Evolutionary conservation across 805 yeast genomes (phyloP).

Genomic region (Wickerhamiella slavikovae): DNA sequence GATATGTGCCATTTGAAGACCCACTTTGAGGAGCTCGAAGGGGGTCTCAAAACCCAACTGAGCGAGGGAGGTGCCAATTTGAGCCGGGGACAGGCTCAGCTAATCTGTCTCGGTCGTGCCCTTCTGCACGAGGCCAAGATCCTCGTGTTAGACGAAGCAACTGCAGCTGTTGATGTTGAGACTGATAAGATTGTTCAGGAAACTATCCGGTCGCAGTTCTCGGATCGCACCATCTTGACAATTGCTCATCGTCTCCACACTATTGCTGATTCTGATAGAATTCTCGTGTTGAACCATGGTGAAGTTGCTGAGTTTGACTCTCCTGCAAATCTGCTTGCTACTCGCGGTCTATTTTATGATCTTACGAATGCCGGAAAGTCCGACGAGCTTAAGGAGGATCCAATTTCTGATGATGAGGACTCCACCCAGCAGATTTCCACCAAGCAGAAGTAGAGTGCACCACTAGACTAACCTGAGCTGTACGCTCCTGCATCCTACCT

Average conservation of each 20-base stretch:
- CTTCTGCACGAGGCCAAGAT: constrained; percentile 47
- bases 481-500: too few relatives aligned
- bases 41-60: constrained; percentile 29
- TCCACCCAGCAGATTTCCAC: too few relatives aligned
- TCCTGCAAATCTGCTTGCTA: constrained; percentile 20
- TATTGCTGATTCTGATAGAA: constrained; percentile 56
- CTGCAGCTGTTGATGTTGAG: constrained; percentile 64
- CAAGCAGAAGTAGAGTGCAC: too few relatives aligned
- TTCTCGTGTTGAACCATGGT: constrained; percentile 53
- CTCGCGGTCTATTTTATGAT: constrained; percentile 8
- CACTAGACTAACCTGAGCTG: too few relatives aligned
- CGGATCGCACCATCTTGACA: constrained; percentile 51
- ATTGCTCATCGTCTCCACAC: constrained; percentile 76
- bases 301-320: constrained; percentile 50
- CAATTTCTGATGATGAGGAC: too few relatives aligned
- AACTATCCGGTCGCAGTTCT: constrained; percentile 48
- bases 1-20: constrained; percentile 59
- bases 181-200: constrained; percentile 59
- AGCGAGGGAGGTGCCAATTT: constrained; percentile 59
- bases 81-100: constrained; percentile 67
- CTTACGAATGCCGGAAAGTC: constrained; percentile 1
- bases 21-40: constrained; percentile 34
- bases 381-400: constrained; percentile 1
- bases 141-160: constrained; percentile 59
- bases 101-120: constrained; percentile 62